Evolutionary conservation across 2,329 filamentous ascomycete genomes (phyloP).

Genomic region (Sclerotinia glacialis): DNA sequence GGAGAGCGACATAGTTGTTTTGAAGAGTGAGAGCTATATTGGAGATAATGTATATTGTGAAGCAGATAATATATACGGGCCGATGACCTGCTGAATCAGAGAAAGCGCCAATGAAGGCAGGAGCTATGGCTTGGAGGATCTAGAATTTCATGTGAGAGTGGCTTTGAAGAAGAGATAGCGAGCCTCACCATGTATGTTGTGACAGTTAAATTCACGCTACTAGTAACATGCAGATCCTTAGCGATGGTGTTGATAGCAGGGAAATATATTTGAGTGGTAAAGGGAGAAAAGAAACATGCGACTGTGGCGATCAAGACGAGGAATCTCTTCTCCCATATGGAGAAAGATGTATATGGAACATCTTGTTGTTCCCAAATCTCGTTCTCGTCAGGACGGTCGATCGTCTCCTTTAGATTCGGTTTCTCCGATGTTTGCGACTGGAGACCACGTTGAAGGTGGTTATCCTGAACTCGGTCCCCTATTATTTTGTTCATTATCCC

Average conservation of each 20-base stretch:
- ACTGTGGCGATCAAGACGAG: slow-evolving; percentile 44
- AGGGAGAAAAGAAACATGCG: slow-evolving; percentile 33
- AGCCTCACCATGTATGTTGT: slow-evolving; percentile 42
- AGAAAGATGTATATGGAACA: slow-evolving; percentile 36
- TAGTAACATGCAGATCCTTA: slow-evolving; percentile 46
- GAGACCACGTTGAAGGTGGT: neutral
- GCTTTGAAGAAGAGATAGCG: neutral
- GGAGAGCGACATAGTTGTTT: slow-evolving; percentile 48
- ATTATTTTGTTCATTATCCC: neutral
- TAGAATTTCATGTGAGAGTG: slow-evolving; percentile 21
- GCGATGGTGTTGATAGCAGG: slow-evolving; percentile 52
- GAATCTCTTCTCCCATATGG: slow-evolving; percentile 42
- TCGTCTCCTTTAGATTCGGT: neutral
- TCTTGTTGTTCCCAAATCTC: neutral
- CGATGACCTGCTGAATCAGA: slow-evolving; percentile 54
- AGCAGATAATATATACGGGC: slow-evolving; percentile 53
- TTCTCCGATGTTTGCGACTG: neutral
- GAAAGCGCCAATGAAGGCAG: slow-evolving; percentile 55
- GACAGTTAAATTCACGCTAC: slow-evolving; percentile 41
- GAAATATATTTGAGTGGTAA: slow-evolving; percentile 55
- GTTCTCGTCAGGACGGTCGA: neutral
- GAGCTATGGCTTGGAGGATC: slow-evolving; percentile 58
- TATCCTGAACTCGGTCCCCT: neutral
- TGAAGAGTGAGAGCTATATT: slow-evolving; percentile 54
- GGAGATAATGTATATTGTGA: slow-evolving; percentile 52